These are phyloP conservation scores for Phoenix dactylifera DNA, from an alignment of 176 grass and related monocot genomes.

Conservation along the genomic window DNA sequence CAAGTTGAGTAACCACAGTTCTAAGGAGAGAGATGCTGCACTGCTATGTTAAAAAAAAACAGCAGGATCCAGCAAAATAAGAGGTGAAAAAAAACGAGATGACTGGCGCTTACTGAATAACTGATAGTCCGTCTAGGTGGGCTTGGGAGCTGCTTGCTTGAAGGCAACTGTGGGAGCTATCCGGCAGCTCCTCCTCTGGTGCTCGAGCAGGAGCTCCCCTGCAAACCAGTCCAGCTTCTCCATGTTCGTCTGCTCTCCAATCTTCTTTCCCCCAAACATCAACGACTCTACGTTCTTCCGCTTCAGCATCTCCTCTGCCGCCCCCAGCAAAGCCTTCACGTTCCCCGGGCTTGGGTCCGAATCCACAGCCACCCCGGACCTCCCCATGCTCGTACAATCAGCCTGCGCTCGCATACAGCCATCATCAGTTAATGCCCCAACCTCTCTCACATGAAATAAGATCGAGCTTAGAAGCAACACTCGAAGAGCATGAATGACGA, in stretches of 20 bases:
- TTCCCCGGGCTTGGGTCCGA: slow-evolving; percentile 55
- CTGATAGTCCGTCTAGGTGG: slow-evolving; percentile 8
- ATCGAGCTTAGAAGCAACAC: too few relatives aligned
- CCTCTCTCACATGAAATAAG: too few relatives aligned
- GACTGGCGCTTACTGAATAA: slow-evolving; percentile 20
- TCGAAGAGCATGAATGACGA: too few relatives aligned
- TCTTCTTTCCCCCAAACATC: slow-evolving; percentile 72
- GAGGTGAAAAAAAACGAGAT: slow-evolving; percentile 15
- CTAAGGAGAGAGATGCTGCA: slow-evolving; percentile 33
- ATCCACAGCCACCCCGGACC: slow-evolving; percentile 41
- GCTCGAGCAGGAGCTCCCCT: slow-evolving; percentile 62
- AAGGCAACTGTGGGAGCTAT: slow-evolving; percentile 93
- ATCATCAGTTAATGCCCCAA: too few relatives aligned
- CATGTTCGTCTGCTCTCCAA: slow-evolving; percentile 73
- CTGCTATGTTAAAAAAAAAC: slow-evolving; percentile 76
- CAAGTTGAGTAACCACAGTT: background rate
- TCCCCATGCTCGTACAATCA: slow-evolving; percentile 44
- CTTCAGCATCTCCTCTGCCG: slow-evolving; percentile 85
- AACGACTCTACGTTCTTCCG: slow-evolving; percentile 91
- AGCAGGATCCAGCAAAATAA: slow-evolving; percentile 43
- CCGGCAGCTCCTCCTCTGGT: slow-evolving; percentile 52
- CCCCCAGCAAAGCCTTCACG: slow-evolving; percentile 42
- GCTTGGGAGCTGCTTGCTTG: slow-evolving; percentile 54
- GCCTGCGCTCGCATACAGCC: slow-evolving; percentile 25
- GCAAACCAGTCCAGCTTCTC: slow-evolving; percentile 91